Conservation (phyloP, 495 filamentous ascomycete species). For the Aspergillus carlsbadensis region DNA sequence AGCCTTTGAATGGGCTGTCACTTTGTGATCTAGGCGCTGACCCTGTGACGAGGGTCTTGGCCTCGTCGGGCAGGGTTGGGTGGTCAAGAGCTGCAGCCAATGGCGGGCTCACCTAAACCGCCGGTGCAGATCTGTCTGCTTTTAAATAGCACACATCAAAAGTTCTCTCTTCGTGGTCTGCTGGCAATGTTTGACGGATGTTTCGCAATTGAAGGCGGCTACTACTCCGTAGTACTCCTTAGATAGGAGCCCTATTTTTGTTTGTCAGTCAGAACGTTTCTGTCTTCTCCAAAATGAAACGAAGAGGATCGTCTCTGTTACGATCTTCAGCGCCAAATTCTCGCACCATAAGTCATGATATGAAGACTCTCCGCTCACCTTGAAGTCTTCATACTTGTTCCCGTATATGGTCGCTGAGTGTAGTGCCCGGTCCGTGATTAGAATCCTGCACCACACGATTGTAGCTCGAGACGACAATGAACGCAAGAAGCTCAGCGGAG, state of each 20-base stretch:
- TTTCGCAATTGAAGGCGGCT: neutral
- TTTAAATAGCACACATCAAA: neutral
- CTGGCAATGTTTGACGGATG: neutral
- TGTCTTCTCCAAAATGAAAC: too few relatives aligned
- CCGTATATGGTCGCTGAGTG: too few relatives aligned
- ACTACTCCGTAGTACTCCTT: too few relatives aligned
- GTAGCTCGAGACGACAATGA: too few relatives aligned
- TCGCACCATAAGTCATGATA: too few relatives aligned
- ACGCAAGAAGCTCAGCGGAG: too few relatives aligned
- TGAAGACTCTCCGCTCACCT: too few relatives aligned
- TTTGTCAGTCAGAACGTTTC: neutral
- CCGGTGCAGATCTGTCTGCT: neutral
- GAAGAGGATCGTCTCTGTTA: too few relatives aligned
- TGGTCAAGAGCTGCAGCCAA: constrained; percentile 2
- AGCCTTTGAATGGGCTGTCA: constrained; percentile 1
- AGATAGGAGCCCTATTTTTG: neutral
- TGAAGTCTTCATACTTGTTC: too few relatives aligned
- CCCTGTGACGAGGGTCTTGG: constrained; percentile 19
- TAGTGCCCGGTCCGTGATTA: too few relatives aligned
- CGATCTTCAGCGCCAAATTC: too few relatives aligned
- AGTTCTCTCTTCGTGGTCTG: neutral
- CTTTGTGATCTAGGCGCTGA: constrained; percentile 21
- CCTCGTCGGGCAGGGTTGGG: neutral
- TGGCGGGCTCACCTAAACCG: neutral
- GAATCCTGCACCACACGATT: too few relatives aligned